A percentile compares a stretch with the other conserved stretches of the same genome.
Evolutionary conservation across 2,329 filamentous ascomycete species (phyloP).

Genomic region (Cryphonectria nitschkei): DNA sequence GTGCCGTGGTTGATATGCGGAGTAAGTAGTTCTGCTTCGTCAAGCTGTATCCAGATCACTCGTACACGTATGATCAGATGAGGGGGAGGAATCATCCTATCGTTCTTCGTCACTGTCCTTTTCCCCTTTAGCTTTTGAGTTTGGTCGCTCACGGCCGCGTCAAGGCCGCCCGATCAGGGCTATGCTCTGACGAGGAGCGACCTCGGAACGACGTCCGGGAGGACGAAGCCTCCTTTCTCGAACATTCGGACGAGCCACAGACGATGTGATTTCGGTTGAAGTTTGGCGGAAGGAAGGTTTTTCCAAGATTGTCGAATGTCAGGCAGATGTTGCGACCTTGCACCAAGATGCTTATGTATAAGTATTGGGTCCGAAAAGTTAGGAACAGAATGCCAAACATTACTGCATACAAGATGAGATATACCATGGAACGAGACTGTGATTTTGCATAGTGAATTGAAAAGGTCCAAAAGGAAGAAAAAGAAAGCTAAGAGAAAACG

Average conservation of each 20-base stretch:
- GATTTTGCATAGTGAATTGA: background rate
- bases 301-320: background rate
- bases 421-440: background rate
- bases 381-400: background rate
- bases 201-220: background rate
- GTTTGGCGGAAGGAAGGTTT: background rate
- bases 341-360: background rate
- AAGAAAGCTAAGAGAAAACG: background rate
- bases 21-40: conserved; percentile 30
- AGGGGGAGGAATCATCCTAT: background rate
- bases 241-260: background rate
- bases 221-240: background rate
- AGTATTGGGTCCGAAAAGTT: background rate
- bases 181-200: conserved; percentile 12
- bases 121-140: conserved; percentile 11
- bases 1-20: conserved; percentile 79
- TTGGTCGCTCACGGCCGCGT: conserved; percentile 22
- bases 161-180: conserved; percentile 24
- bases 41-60: conserved; percentile 1
- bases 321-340: background rate
- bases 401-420: background rate
- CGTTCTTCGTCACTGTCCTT: background rate
- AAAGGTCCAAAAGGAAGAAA: background rate
- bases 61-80: background rate
- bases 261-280: background rate